phyloP scores from a whole-genome alignment of 2,329 filamentous ascomycete genomes.

The Aureobasidium namibiae region DNA sequence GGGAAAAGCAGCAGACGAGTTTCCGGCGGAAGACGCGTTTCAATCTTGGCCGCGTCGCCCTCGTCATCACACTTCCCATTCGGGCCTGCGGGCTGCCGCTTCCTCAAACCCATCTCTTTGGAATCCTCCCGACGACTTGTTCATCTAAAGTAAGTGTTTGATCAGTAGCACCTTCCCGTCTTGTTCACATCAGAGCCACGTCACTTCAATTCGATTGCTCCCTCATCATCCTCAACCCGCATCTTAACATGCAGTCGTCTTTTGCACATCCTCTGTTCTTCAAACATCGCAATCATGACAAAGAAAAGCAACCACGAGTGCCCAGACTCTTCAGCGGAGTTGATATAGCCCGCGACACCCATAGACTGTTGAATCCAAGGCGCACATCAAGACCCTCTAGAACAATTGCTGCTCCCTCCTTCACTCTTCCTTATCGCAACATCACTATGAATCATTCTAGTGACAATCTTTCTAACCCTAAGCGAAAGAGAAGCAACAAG shows the following conservation, averaged over 20 bases:
- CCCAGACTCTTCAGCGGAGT: neutral
- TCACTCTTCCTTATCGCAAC: neutral
- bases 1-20: neutral
- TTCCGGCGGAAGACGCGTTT: conserved; percentile 9
- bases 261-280: neutral
- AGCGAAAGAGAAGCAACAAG: neutral
- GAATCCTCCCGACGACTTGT: neutral
- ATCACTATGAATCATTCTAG: neutral
- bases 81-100: neutral
- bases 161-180: neutral
- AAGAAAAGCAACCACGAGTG: neutral
- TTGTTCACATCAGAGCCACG: neutral
- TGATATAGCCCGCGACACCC: neutral
- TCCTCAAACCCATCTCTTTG: neutral
- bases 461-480: neutral
- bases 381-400: neutral
- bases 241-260: neutral
- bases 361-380: neutral
- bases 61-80: conserved; percentile 1
- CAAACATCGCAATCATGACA: too few relatives aligned
- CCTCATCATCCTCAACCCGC: neutral
- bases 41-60: neutral
- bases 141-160: neutral
- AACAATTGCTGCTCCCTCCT: neutral
- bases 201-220: too few relatives aligned